Evolutionary conservation across 495 filamentous ascomycete species (phyloP).

Genomic region (Xylaria acuta): DNA sequence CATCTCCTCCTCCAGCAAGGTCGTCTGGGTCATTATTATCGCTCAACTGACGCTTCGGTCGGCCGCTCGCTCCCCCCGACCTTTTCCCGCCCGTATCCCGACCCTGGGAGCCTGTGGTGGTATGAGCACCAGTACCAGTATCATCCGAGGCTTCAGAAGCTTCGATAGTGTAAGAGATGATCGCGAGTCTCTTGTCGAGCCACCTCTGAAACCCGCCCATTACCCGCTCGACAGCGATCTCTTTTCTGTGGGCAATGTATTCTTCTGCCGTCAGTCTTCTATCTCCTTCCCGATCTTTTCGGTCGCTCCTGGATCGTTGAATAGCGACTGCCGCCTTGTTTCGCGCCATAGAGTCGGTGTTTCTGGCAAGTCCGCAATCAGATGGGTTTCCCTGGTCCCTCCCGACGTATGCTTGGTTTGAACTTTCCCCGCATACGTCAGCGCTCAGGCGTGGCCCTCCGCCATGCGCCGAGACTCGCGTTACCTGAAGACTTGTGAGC

Average conservation of each 20-base stretch:
- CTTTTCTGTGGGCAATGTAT: conserved; percentile 37
- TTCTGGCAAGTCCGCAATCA: conserved; percentile 21
- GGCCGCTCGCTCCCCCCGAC: conserved; percentile 28
- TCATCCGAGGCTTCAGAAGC: conserved; percentile 37
- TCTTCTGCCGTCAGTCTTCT: conserved; percentile 39
- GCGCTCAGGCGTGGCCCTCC: conserved; percentile 31
- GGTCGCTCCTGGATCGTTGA: conserved; percentile 34
- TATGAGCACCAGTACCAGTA: conserved; percentile 25
- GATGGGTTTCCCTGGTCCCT: conserved; percentile 30
- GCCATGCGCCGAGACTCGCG: conserved; percentile 26
- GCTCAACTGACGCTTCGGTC: conserved; percentile 35
- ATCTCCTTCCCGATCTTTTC: conserved; percentile 27
- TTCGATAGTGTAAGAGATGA: conserved; percentile 41
- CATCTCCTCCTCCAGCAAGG: conserved; percentile 35
- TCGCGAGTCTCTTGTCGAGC: conserved; percentile 39
- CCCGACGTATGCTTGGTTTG: conserved; percentile 30
- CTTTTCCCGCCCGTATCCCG: conserved; percentile 29
- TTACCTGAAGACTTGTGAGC: conserved; percentile 10
- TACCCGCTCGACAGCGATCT: conserved; percentile 34
- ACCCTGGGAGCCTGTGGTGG: conserved; percentile 29
- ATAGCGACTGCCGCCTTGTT: conserved; percentile 33
- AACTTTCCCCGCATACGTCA: conserved; percentile 34
- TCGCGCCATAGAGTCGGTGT: conserved; percentile 38
- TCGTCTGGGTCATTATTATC: conserved; percentile 35
- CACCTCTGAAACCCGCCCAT: conserved; percentile 36